Evolutionary conservation across 129 eudicot genomes (phyloP).

Genomic region (Flaveria linearis): DNA sequence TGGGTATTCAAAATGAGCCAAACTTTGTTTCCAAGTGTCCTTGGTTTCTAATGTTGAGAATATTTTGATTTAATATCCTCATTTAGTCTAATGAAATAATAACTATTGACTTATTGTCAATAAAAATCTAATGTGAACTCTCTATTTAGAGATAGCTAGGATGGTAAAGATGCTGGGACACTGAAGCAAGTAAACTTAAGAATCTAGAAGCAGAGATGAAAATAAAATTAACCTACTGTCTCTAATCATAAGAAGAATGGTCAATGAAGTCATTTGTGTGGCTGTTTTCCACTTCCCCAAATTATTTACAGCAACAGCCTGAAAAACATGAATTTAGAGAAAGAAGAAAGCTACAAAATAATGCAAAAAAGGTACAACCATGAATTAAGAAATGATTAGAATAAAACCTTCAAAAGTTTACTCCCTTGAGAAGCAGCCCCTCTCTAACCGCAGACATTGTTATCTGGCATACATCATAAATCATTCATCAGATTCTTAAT

Average conservation of each 20-base stretch:
- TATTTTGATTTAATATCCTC: not conserved
- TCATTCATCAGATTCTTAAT: too few species aligned
- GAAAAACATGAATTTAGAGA: constrained; percentile 26
- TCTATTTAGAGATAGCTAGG: not conserved
- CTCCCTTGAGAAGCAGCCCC: too few species aligned
- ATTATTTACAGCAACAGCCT: constrained; percentile 99
- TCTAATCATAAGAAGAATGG: constrained; percentile 73
- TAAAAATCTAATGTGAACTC: not conserved
- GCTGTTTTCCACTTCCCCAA: constrained; percentile 99
- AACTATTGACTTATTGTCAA: not conserved
- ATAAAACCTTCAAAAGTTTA: too few species aligned
- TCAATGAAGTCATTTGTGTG: constrained; percentile 85
- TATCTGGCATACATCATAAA: too few species aligned
- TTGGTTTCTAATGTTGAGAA: not conserved
- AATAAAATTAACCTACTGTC: constrained; percentile 63
- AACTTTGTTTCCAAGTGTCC: too few species aligned
- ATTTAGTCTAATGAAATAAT: not conserved
- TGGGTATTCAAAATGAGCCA: too few species aligned
- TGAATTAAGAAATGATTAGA: too few species aligned
- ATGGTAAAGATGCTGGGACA: not conserved
- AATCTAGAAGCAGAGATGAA: constrained; percentile 1
- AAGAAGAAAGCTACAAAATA: too few species aligned
- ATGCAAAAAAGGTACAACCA: too few species aligned
- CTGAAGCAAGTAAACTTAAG: not conserved
- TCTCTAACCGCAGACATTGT: too few species aligned